Percentiles rank a stretch among this genome's conserved stretches.
Conservation (phyloP, 305 asterid species). For the Fraxinus xanthoxyloides region DNA sequence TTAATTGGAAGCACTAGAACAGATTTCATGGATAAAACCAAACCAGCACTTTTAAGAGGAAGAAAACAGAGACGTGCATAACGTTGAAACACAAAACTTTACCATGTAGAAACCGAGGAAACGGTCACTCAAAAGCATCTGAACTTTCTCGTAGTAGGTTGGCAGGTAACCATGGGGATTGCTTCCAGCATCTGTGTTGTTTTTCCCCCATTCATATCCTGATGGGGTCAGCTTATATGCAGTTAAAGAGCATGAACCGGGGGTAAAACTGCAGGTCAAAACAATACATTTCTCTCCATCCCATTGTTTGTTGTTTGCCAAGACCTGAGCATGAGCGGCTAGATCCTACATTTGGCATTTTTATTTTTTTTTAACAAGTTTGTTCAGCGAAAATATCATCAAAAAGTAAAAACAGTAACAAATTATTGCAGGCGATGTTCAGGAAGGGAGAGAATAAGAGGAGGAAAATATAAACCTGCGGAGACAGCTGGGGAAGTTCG, state of each 20-base stretch:
- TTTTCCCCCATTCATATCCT: constrained; percentile 98
- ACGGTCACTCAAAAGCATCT: constrained; percentile 98
- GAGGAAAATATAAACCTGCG: constrained; percentile 59
- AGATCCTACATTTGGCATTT: constrained; percentile 54
- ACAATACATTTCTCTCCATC: constrained; percentile 97
- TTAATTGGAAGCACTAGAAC: background rate
- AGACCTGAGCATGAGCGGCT: constrained; percentile 68
- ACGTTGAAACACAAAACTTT: constrained; percentile 4
- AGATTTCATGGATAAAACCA: background rate
- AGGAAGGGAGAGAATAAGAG: background rate
- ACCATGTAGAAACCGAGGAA: constrained; percentile 99
- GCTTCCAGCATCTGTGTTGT: constrained; percentile 82
- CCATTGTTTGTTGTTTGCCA: constrained; percentile 94
- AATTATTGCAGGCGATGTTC: background rate
- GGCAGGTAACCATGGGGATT: constrained; percentile 98
- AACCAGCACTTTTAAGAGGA: background rate
- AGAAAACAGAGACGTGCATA: background rate
- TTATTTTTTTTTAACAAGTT: background rate
- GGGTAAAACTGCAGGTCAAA: constrained; percentile 97
- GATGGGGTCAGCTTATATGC: constrained; percentile 93
- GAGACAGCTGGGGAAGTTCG: constrained; percentile 96
- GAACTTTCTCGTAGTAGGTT: constrained; percentile 94
- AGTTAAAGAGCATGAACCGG: constrained; percentile 95
- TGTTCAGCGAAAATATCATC: background rate
- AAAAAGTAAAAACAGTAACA: background rate